A percentile compares a stretch with the other conserved stretches of the same genome.
Conservation (phyloP, 148 eudicot species). For the Diospyros lotus region DNA sequence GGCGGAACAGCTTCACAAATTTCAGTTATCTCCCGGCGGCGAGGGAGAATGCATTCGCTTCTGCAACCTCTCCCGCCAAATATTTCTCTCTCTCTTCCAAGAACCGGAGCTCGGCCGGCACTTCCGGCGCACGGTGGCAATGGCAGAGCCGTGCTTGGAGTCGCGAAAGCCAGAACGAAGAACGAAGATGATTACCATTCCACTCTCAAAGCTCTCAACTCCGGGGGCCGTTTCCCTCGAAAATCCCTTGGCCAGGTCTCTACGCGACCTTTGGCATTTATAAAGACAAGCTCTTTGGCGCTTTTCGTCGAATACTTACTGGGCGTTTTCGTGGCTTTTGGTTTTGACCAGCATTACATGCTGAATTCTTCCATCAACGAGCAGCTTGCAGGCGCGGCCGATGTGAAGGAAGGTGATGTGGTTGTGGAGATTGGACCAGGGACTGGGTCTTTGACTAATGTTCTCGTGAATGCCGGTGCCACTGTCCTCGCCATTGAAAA, state of each 20-base stretch:
- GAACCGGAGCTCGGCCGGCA: constrained; percentile 20
- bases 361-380: constrained; percentile 62
- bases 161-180: constrained; percentile 20
- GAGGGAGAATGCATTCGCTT: constrained; percentile 12
- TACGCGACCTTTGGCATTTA: not conserved
- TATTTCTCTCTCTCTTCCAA: constrained; percentile 14
- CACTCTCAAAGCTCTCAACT: constrained; percentile 88
- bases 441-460: constrained; percentile 87
- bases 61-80: constrained; percentile 45
- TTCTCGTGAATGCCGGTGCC: constrained; percentile 40
- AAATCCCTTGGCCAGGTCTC: constrained; percentile 94
- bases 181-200: constrained; percentile 70
- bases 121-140: constrained; percentile 14
- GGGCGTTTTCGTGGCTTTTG: constrained; percentile 16
- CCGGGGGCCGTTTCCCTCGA: constrained; percentile 71
- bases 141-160: not conserved
- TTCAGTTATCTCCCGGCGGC: not conserved
- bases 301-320: constrained; percentile 33
- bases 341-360: constrained; percentile 84
- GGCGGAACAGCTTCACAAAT: not conserved
- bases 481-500: constrained; percentile 29
- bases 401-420: constrained; percentile 73
- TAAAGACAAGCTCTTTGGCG: not conserved
- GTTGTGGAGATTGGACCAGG: constrained; percentile 98
- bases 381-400: constrained; percentile 64